Conservation (phyloP, 2,329 filamentous ascomycete species). For the Orbilia quercus region DNA sequence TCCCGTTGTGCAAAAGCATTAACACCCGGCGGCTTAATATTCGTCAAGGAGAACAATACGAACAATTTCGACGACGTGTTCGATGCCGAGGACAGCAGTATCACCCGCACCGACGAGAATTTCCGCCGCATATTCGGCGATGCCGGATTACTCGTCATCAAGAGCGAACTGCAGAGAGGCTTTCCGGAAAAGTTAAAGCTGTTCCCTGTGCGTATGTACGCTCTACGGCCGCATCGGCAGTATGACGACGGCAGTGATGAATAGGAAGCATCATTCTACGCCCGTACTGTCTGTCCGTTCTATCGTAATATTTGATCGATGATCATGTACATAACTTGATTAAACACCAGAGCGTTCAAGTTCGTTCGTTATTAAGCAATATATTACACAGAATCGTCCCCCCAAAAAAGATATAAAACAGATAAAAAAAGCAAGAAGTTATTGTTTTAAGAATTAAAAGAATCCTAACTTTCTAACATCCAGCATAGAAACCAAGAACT, state of each 20-base stretch:
- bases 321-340: no score
- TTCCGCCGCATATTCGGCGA: conserved; percentile 76
- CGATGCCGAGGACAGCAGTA: conserved; percentile 73
- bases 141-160: conserved; percentile 76
- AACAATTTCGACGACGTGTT: conserved; percentile 62
- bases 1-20: conserved; percentile 68
- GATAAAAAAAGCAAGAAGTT: background rate
- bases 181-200: conserved; percentile 73
- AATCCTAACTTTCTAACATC: background rate
- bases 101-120: conserved; percentile 80
- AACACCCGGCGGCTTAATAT: conserved; percentile 68
- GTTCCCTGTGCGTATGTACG: conserved; percentile 81
- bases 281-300: no score
- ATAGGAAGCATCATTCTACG: no score
- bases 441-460: background rate
- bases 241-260: no score
- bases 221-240: conserved; percentile 71
- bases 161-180: conserved; percentile 77
- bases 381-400: conserved; percentile 5
- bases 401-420: background rate
- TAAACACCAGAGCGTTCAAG: no score
- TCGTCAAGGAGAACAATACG: conserved; percentile 81
- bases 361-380: background rate
- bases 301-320: no score
- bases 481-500: conserved; percentile 1